phyloP scores from a whole-genome alignment of 331 rosid species.

The Cydonia oblonga region DNA sequence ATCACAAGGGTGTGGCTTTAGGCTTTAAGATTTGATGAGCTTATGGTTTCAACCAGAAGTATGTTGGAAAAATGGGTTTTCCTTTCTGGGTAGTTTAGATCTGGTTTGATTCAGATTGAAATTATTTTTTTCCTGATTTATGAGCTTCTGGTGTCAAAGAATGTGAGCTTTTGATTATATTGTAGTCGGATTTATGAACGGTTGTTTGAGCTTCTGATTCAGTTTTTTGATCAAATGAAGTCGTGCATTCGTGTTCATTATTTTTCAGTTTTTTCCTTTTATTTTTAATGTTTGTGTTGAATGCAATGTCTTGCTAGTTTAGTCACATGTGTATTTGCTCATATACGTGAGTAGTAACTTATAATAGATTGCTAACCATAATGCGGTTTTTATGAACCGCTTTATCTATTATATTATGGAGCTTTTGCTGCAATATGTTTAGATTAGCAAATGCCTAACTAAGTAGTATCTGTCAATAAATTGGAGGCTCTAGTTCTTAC shows the following conservation, averaged over 20 bases:
- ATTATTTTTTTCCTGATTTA: constrained; percentile 1
- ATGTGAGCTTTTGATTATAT: neutral
- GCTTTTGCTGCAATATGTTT: neutral
- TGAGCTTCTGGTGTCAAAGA: neutral
- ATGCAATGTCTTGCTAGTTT: neutral
- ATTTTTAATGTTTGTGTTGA: neutral
- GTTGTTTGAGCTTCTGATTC: neutral
- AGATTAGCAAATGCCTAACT: neutral
- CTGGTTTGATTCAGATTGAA: constrained; percentile 11
- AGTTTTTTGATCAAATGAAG: neutral
- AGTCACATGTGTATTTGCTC: neutral
- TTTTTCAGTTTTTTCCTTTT: neutral
- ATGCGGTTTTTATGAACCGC: neutral
- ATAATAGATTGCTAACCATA: neutral
- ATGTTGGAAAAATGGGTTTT: neutral
- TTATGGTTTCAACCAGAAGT: neutral
- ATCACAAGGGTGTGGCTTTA: neutral
- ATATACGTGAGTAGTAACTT: neutral
- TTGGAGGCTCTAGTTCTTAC: neutral
- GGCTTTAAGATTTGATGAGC: neutral
- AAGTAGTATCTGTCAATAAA: neutral
- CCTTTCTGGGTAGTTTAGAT: constrained; percentile 12
- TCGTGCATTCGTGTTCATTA: neutral
- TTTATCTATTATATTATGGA: neutral
- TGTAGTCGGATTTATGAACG: neutral